These are phyloP conservation scores for Xylaria sp. DNA, from an alignment of 2,329 filamentous ascomycete species.

Conservation along the genomic window DNA sequence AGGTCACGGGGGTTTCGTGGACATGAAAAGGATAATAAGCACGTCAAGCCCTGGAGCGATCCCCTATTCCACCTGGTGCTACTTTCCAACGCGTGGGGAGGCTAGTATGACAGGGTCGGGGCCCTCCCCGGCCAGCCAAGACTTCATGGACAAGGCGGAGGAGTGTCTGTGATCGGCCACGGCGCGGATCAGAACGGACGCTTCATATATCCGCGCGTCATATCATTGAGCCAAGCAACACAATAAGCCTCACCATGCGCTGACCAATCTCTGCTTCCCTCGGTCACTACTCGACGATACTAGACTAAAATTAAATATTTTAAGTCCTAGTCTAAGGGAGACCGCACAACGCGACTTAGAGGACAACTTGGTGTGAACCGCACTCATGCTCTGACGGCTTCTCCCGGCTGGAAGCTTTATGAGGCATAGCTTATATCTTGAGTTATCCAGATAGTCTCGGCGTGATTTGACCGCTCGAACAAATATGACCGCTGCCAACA, in stretches of 20 bases:
- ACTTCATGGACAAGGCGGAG: too few species aligned
- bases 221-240: background rate
- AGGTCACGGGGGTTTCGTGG: too few species aligned
- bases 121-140: slow-evolving; percentile 3
- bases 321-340: background rate
- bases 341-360: background rate
- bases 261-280: background rate
- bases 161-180: too few species aligned
- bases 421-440: too few species aligned
- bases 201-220: slow-evolving; percentile 15
- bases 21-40: too few species aligned
- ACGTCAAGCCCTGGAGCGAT: background rate
- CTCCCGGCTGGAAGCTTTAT: too few species aligned
- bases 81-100: background rate
- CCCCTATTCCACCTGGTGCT: slow-evolving; percentile 5
- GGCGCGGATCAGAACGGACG: slow-evolving; percentile 4
- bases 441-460: background rate
- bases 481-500: slow-evolving; percentile 9
- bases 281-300: too few species aligned
- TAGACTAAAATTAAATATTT: too few species aligned
- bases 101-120: slow-evolving; percentile 9
- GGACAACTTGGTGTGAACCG: background rate
- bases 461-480: background rate
- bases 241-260: background rate
- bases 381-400: too few species aligned